Evolutionary conservation across 208 protist genomes (phyloP).

Genomic region (Wallacemonas sp.): DNA sequence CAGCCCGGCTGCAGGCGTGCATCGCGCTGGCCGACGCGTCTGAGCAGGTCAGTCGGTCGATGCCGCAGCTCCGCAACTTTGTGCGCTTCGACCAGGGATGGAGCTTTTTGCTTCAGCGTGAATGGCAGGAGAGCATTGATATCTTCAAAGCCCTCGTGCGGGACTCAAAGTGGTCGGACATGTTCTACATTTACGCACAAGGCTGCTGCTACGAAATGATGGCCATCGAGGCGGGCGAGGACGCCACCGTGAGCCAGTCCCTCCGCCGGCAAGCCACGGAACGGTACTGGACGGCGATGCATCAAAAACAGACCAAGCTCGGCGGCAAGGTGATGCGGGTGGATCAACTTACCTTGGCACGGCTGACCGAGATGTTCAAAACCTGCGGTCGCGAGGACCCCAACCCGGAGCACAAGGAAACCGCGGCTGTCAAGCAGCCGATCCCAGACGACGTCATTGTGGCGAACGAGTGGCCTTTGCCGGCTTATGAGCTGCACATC

Average conservation of each 20-base stretch:
- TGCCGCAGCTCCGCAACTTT: constrained; percentile 64
- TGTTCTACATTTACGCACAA: constrained; percentile 57
- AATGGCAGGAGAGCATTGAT: constrained; percentile 39
- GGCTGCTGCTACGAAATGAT: constrained; percentile 72
- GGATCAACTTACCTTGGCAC: constrained; percentile 51
- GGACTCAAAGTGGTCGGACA: constrained; percentile 57
- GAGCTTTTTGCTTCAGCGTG: constrained; percentile 30
- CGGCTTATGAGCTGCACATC: constrained; percentile 45
- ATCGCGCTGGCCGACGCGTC: constrained; percentile 29
- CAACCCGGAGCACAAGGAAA: constrained; percentile 40
- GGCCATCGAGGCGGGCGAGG: neutral
- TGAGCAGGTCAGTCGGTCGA: constrained; percentile 36
- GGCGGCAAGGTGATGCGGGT: constrained; percentile 44
- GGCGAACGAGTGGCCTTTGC: constrained; percentile 38
- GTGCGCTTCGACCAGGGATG: constrained; percentile 61
- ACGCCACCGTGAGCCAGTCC: constrained; percentile 13
- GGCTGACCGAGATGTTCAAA: constrained; percentile 49
- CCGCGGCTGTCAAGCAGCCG: constrained; percentile 14
- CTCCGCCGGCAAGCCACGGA: constrained; percentile 18
- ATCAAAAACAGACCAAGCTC: constrained; percentile 43
- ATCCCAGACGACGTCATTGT: constrained; percentile 31
- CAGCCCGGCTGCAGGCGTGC: constrained; percentile 31
- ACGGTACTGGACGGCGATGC: constrained; percentile 62
- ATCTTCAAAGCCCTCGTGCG: constrained; percentile 35
- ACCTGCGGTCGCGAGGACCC: constrained; percentile 25